A percentile compares a stretch with the other conserved stretches of the same genome.
These are phyloP conservation scores for Bathelium albidoporum DNA, from an alignment of 495 filamentous ascomycete species.

Conservation along the genomic window DNA sequence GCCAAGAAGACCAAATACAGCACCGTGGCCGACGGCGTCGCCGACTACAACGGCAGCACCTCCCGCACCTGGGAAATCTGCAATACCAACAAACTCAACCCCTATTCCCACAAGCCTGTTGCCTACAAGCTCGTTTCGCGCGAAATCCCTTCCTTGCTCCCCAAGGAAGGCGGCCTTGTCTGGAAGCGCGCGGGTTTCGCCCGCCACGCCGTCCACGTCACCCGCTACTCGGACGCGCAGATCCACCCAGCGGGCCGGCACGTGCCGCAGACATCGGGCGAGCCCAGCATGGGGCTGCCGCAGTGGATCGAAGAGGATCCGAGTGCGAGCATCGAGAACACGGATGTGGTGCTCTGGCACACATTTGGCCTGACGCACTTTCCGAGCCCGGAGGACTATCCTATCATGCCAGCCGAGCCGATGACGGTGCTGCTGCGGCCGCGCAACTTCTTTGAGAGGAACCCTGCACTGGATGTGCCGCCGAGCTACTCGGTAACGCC, in stretches of 20 bases:
- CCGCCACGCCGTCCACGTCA: constrained; percentile 83
- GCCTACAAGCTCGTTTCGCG: constrained; percentile 86
- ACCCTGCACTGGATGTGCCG: constrained; percentile 80
- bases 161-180: constrained; percentile 72
- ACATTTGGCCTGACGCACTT: constrained; percentile 93
- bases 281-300: constrained; percentile 66
- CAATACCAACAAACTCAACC: constrained; percentile 75
- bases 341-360: constrained; percentile 89
- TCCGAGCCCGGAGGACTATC: constrained; percentile 86
- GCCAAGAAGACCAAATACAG: constrained; percentile 76
- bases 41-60: constrained; percentile 72
- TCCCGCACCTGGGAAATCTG: constrained; percentile 85
- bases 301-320: constrained; percentile 73
- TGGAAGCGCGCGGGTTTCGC: constrained; percentile 95
- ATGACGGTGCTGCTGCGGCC: constrained; percentile 78
- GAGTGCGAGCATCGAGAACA: constrained; percentile 65
- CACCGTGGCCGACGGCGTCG: constrained; percentile 59
- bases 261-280: constrained; percentile 86
- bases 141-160: constrained; percentile 69
- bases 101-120: constrained; percentile 76
- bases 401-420: constrained; percentile 87
- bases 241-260: constrained; percentile 87
- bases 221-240: constrained; percentile 76
- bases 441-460: constrained; percentile 76
- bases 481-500: constrained; percentile 72